Base-by-base conservation (phyloP, 177 flowering plant species). In the Vitis hybrid region DNA sequence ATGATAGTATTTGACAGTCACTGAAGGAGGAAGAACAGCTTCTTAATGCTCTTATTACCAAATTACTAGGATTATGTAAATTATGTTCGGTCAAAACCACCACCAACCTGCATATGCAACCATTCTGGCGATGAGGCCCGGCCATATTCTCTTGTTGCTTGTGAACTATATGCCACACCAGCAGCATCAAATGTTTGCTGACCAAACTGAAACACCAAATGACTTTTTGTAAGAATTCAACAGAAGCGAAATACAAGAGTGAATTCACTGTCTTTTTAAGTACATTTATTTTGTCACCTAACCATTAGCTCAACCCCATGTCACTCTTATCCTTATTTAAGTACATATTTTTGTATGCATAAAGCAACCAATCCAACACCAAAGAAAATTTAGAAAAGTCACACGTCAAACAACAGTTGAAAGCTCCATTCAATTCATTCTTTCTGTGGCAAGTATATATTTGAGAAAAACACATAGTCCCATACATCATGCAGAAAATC, bases 41-140 rank as follows among this genome's bases (percentile, higher is more conserved):
- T 66, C 62, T 69, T 62, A 3, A 74, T 71, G 84, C 74, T 67
- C 73, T 81, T 75, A 80, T 76, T 74, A 62, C 62, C 65, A 70
- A 75, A 60, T 68, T 50, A 65, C 1, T 56, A 68, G 67, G 72
- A 30, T 57, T 48, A 69, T 16, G 24, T 50, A 68, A 21, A 65
- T 68, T 76, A 86, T 56, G 84, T 74, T 83, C 94, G 78, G 71
- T 88, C 93, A 70, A 87, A 91, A 72, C 86, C 83, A 61, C 91
- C 82, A 58, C 98, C 94, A 64, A 89, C 73, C 80, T 94, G 98
- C 97, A 92, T 92, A 73, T 94, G 97, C 76, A 94, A 77, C 98
- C 97, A 91, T 62, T 93, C 98, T 9, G 85, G 83, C 58, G 90
- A 85, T n/a, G 91, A 72, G 64, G 80, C 86, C 16, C 79, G 88